Conservation (phyloP, 805 yeast species). For the Lachancea nothofagi region DNA sequence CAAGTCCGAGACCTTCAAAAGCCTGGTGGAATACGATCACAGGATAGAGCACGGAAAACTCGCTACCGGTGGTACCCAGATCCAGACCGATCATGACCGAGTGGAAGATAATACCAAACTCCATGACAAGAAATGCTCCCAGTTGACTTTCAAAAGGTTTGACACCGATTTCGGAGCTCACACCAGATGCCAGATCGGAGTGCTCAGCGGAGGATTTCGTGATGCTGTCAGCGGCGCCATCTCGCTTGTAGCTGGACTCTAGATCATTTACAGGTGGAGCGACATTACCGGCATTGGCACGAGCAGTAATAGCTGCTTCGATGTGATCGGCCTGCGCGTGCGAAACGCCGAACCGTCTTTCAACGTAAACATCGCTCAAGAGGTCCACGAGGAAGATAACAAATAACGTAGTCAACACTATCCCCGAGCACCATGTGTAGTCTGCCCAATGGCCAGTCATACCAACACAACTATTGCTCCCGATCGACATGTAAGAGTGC, state of each 20-base stretch:
- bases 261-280: neutral
- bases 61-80: conserved; percentile 71
- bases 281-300: conserved; percentile 12
- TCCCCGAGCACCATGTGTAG: conserved; percentile 55
- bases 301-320: conserved; percentile 8
- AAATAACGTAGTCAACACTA: conserved; percentile 43
- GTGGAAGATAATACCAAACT: conserved; percentile 78
- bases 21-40: conserved; percentile 72
- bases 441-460: conserved; percentile 41
- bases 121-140: conserved; percentile 52
- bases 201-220: conserved; percentile 27
- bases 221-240: neutral
- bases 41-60: conserved; percentile 62
- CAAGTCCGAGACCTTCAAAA: conserved; percentile 84
- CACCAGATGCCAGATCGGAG: conserved; percentile 37
- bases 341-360: conserved; percentile 22
- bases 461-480: conserved; percentile 56
- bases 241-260: neutral
- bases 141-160: conserved; percentile 49
- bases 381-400: conserved; percentile 46
- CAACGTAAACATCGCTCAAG: conserved; percentile 40
- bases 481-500: conserved; percentile 25
- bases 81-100: conserved; percentile 78
- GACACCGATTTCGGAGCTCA: conserved; percentile 12
- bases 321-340: conserved; percentile 2